Evolutionary conservation across 768 basidiomycete genomes (phyloP), one percentile per base, ranked within the genome.

Genomic region (Fomitopsis serialis): DNA sequence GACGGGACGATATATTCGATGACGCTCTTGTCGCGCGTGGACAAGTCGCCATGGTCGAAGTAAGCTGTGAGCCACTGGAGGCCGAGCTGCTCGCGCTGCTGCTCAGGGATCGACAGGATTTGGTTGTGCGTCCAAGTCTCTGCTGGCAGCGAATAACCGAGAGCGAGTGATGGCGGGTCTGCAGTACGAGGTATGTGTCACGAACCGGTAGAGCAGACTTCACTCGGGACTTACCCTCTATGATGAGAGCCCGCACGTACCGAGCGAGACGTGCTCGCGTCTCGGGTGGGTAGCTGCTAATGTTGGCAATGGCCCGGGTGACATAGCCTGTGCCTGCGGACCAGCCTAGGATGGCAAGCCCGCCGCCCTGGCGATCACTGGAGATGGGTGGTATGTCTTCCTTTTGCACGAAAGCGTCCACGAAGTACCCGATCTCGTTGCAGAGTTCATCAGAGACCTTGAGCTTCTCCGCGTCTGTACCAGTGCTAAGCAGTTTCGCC

Each of bases 1-100:
- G 61, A 52, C 0, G 67, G 63, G 12, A 68, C 7, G 21, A 67
- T 59, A 53, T 61, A 65, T 2, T 53, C 53, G 10, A 72, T 66
- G 0, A 52, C 29, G 54, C 64, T 57, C 2, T 57, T 53, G 53
- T 67, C 60, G 2, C 61, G 60, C 13, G 61, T 55, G 2, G 61
- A 46, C 24, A 70, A 47, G 44, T 69, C 64, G 43, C 59, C 58
- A 44, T 74, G 70, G 17, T 70, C 55, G 56, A 68, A 72, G 55
- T 72, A 73, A 1, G 58, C 47, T 0, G 66, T 67, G 17, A 67
- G 44, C 67, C 69, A 70, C 40, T 65, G 65, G 12, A 47, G 50
- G 50, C 67, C 67, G 15, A 60, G 58, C 2, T 51, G 55, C 13
- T 60, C 32, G 8, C 61, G 65, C 13, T 52, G 53, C 1, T 53